These are phyloP conservation scores for Hemileccinum impolitum DNA, from an alignment of 768 basidiomycete species.

Conservation along the genomic window DNA sequence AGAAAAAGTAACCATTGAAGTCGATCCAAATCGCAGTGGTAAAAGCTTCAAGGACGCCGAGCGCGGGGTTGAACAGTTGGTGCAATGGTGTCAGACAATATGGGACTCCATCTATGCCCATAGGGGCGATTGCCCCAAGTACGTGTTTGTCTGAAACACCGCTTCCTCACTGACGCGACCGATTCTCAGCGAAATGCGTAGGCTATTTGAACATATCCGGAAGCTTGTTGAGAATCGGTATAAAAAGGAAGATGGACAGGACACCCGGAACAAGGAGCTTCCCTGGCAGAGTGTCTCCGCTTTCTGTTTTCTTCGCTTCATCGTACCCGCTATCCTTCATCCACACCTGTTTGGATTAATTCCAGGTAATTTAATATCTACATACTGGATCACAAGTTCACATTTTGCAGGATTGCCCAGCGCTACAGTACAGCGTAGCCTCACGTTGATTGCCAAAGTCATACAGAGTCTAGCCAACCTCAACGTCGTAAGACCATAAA, in stretches of 20 bases:
- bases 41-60: conserved; percentile 62
- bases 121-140: conserved; percentile 73
- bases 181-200: conserved; percentile 62
- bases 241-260: conserved; percentile 36
- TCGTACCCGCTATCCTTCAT: conserved; percentile 86
- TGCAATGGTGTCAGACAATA: conserved; percentile 75
- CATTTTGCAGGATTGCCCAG: conserved; percentile 58
- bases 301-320: conserved; percentile 86
- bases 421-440: conserved; percentile 66
- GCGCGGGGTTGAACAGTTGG: conserved; percentile 63
- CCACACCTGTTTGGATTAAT: conserved; percentile 81
- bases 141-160: conserved; percentile 28
- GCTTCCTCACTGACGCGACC: conserved; percentile 4
- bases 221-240: conserved; percentile 69
- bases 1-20: conserved; percentile 77
- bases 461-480: conserved; percentile 87
- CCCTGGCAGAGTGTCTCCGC: conserved; percentile 85
- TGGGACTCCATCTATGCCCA: conserved; percentile 81
- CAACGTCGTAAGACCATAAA: conserved; percentile 51
- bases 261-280: conserved; percentile 50
- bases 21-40: conserved; percentile 68
- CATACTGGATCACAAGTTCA: conserved; percentile 7
- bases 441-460: conserved; percentile 85
- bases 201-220: conserved; percentile 66
- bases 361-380: conserved; percentile 48